Conservation (phyloP, 208 protist species). For the Leishmania braziliensis region DNA sequence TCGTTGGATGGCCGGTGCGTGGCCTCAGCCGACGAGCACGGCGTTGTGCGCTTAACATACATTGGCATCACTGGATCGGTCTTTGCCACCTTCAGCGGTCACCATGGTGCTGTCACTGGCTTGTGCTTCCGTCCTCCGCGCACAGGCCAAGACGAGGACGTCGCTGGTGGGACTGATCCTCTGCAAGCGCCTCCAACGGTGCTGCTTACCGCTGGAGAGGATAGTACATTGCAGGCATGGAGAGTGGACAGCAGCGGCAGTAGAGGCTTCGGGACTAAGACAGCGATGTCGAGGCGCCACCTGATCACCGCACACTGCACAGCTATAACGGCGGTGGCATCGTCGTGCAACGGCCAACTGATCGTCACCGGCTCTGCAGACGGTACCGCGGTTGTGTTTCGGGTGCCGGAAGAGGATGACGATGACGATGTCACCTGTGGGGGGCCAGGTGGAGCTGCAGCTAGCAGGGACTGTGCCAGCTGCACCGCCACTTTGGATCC, state of each 20-base stretch:
- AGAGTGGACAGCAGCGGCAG: constrained; percentile 26
- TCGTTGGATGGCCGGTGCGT: constrained; percentile 76
- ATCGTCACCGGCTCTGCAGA: constrained; percentile 70
- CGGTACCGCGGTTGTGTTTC: constrained; percentile 68
- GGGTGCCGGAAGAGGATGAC: constrained; percentile 2
- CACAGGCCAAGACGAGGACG: constrained; percentile 5
- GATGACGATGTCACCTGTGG: constrained; percentile 4
- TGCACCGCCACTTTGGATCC: too few species aligned
- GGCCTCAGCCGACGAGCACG: constrained; percentile 72
- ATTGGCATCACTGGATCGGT: constrained; percentile 60
- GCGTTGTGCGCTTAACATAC: constrained; percentile 64
- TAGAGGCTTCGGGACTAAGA: not conserved
- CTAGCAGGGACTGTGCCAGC: not conserved
- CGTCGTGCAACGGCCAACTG: constrained; percentile 43
- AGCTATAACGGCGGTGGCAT: constrained; percentile 61
- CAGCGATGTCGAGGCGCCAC: constrained; percentile 3
- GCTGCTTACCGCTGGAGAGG: constrained; percentile 44
- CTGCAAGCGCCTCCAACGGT: constrained; percentile 16
- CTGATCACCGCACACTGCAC: constrained; percentile 42
- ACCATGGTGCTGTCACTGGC: constrained; percentile 57
- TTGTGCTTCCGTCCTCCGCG: constrained; percentile 43
- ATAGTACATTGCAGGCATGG: constrained; percentile 54
- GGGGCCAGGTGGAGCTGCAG: not conserved
- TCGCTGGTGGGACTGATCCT: not conserved
- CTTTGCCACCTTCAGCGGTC: constrained; percentile 63